Base-by-base conservation (phyloP, 2,329 filamentous ascomycete genomes). In the Trichoderma atroviride region DNA sequence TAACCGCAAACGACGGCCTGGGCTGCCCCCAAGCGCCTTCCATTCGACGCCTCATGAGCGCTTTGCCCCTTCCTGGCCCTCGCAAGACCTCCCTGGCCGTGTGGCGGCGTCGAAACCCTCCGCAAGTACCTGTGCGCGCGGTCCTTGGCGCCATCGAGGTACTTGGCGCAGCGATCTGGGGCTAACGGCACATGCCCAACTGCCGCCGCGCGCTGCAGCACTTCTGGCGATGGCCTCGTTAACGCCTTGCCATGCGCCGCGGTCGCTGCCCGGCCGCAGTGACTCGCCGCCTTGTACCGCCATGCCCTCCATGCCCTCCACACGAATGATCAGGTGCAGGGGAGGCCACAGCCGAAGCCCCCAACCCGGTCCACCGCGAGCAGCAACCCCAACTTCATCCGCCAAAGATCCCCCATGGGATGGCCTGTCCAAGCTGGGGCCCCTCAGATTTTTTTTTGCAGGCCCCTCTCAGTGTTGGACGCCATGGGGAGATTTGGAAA, bases 41-140 rank as follows among this genome's bases (percentile, higher is more conserved):
- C 52, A 70, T 67, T 70, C 56, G 62, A 70, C 62, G 69, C 69
- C 63, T 67, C 69, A 13, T 57, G 35, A n/a, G 68, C 53, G 68
- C 61, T 37, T 67, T 56, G 68, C 60, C 60, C 56, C 35, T 58
- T 57, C 47, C 56, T 56, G 43, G 27, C 27, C 27, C 27, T 27
- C 27, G 2, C 27, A n/a, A n/a, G 50, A 19, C 10, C 52, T n/a
- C 13, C n/a, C 58, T 47, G 16, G 33, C 33, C 37, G 37, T 43
- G 37, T 43, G 37, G 37, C 16, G 47, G 53, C 67, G 53, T 55
- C 16, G n/a, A 68, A 68, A 68, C 61, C 31, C 43, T 50, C 65
- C 65, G 65, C 27, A 33, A 22, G 56, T 60, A 61, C 65, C 16
- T 60, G 31, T 29, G 29, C 19, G 27, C 33, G 33, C 19, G 59